Evolutionary conservation across 148 eudicot species (phyloP), one percentile per base, ranked within the genome.

Genomic region (Cornus florida): DNA sequence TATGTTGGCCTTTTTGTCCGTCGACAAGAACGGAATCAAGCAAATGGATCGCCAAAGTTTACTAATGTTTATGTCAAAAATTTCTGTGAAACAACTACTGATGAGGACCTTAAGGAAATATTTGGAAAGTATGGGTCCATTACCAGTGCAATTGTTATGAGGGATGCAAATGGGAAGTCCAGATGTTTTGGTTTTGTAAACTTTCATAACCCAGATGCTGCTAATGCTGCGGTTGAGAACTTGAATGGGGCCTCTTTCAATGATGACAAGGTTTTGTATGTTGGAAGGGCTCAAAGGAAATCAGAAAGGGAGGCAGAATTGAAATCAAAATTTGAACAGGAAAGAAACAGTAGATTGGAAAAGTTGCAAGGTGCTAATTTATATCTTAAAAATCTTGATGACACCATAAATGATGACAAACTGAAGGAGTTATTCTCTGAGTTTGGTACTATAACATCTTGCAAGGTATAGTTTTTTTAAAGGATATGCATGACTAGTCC

Each of bases 101-200:
- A 88, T 69, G 86, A 89, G 75, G 89, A 87, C 5, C 84, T 92
- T 38, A 39, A 73, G 79, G 83, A 75, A 32, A 73, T 67, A 5
- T 90, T 92, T 74, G 73, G 81, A n/a, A 79, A 82, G 23, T 87
- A 79, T 86, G 96, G 96, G 22, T 22, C 78, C 2, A 85, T 92
- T 12, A 90, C 91, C n/a, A 92, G 92, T 82, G 86, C 88, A 32
- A 85, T 86, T 67, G 88, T 92, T 10, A 87, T 87, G 91, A 92
- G 64, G 81, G 96, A 92, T 68, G 39, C 53, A 12, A 80, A 76
- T 73, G 95, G 92, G 11, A 85, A 82, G 14, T 90, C 96, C 0
- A 84, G 72, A 78, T 84, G 92, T 69, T 92, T 92, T 60, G 93
- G 93, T 19, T 92, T 92, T 85, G 93, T 92, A 3, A 89, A 90